Percentiles rank a stretch among this genome's conserved stretches.
Evolutionary conservation across 371 early-diverging fungal species (phyloP).

Genomic region (Mucor saturninus): DNA sequence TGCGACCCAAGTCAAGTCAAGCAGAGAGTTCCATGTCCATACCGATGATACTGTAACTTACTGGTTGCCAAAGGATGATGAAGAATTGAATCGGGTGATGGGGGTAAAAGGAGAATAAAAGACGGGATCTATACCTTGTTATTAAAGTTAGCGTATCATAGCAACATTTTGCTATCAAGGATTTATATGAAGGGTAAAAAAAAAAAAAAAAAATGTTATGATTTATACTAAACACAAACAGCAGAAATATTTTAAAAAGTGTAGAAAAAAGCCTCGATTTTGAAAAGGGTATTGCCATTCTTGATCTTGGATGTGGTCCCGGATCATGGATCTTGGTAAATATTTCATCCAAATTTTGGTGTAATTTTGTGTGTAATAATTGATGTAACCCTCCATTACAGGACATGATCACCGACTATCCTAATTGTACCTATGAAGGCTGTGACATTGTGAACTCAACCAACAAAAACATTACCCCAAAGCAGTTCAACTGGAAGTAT

Average conservation of each 20-base stretch:
- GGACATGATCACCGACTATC: conserved; percentile 25
- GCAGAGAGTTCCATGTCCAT: conserved; percentile 34
- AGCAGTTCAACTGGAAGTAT: too few relatives aligned
- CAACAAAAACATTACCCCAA: conserved; percentile 4
- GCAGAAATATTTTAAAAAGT: too few relatives aligned
- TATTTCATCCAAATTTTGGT: not conserved
- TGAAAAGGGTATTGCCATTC: conserved; percentile 6
- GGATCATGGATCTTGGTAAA: conserved; percentile 28
- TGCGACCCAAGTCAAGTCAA: not conserved
- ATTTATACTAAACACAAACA: not conserved
- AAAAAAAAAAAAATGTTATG: not conserved
- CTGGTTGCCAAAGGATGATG: conserved; percentile 32
- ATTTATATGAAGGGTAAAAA: conserved; percentile 22
- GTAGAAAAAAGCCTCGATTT: not conserved
- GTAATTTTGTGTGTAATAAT: not conserved
- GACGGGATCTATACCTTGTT: too few relatives aligned
- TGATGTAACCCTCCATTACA: not conserved
- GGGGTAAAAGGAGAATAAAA: conserved; percentile 2
- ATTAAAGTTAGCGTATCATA: not conserved
- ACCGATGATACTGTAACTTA: conserved; percentile 13
- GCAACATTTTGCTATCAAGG: conserved; percentile 30
- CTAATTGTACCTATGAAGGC: conserved; percentile 17
- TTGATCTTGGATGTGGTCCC: conserved; percentile 29
- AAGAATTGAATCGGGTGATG: conserved; percentile 19
- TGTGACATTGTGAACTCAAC: conserved; percentile 22